Percentiles rank a stretch among this genome's conserved stretches.
Evolutionary conservation across 192 early-diverging fungal genomes (phyloP).

Genomic region (Podochytrium sp.): DNA sequence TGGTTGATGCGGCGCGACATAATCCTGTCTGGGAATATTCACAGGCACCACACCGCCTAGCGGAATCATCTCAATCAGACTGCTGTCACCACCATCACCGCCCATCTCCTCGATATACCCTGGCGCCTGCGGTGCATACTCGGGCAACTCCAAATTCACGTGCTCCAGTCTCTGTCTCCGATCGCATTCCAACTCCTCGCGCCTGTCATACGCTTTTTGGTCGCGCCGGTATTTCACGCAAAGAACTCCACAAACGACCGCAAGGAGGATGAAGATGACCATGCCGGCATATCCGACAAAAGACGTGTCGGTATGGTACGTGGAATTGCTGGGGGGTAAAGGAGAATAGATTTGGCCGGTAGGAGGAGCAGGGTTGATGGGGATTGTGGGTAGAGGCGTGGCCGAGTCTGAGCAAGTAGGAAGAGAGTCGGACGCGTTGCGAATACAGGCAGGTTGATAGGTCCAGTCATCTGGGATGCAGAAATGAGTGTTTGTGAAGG

Average conservation of each 20-base stretch:
- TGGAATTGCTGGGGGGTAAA: not conserved
- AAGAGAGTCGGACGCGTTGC: not conserved
- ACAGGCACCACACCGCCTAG: not conserved
- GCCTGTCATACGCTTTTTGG: not conserved
- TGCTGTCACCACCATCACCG: not conserved
- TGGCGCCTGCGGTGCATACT: not conserved
- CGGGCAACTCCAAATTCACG: not conserved
- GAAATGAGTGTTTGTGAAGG: conserved; percentile 1
- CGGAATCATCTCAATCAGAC: not conserved
- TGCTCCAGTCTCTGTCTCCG: not conserved
- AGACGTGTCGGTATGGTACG: not conserved
- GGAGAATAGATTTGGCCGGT: not conserved
- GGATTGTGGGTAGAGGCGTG: not conserved
- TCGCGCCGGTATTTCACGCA: not conserved
- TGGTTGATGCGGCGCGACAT: no score
- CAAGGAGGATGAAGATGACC: not conserved
- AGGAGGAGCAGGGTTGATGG: not conserved
- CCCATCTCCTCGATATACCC: not conserved
- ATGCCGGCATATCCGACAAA: not conserved
- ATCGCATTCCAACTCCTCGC: not conserved
- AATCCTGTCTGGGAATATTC: no score
- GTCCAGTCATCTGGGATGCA: conserved; percentile 3
- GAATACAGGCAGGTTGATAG: conserved; percentile 17
- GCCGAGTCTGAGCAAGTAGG: not conserved
- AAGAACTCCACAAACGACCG: not conserved